Conservation (phyloP, 129 eudicot species). For the Flaveria sonorensis region DNA sequence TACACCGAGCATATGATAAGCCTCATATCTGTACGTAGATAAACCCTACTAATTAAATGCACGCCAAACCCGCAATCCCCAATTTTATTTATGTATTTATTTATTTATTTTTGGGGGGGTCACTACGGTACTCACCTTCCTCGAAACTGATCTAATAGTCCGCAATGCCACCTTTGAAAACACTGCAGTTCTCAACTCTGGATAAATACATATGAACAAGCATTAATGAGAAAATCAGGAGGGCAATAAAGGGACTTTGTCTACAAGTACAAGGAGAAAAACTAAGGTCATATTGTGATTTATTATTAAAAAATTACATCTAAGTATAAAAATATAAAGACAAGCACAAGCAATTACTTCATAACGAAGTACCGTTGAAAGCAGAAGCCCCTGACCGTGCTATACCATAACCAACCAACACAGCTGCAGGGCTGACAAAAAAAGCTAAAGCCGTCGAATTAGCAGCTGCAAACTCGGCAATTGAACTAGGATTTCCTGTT, state of each 20-base stretch:
- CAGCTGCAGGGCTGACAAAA: conserved; percentile 91
- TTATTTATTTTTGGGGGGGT: neutral
- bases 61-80: neutral
- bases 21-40: conserved; percentile 4
- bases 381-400: conserved; percentile 93
- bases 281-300: conserved; percentile 13
- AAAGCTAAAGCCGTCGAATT: conserved; percentile 78
- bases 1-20: conserved; percentile 16
- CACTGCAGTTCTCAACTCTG: conserved; percentile 96
- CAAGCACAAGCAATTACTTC: conserved; percentile 61
- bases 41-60: neutral
- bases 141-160: conserved; percentile 85
- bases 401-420: conserved; percentile 86
- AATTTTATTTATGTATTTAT: too few species aligned
- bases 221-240: neutral
- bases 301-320: neutral
- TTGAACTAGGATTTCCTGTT: conserved; percentile 68
- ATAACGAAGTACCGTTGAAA: conserved; percentile 82
- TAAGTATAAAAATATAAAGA: conserved; percentile 25
- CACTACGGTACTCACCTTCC: conserved; percentile 55
- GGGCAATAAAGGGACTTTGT: neutral
- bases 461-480: conserved; percentile 75
- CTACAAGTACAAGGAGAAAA: conserved; percentile 6
- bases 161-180: conserved; percentile 95
- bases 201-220: conserved; percentile 9